These are phyloP conservation scores for Laguncularia racemosa DNA, from an alignment of 345 rosid species.

Conservation along the genomic window DNA sequence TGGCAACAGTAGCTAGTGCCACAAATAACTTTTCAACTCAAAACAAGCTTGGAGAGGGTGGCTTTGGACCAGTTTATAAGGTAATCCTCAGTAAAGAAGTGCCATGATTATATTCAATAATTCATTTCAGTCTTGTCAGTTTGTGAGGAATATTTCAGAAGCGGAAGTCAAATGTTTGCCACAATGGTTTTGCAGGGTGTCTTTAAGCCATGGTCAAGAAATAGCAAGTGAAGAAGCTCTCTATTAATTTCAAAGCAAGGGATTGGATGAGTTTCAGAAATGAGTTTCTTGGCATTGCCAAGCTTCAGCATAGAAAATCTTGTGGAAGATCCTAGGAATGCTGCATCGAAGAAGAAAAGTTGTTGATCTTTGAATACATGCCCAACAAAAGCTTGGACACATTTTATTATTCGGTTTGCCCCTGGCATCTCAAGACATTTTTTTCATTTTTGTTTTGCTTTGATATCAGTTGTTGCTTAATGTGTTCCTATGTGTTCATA, in stretches of 20 bases:
- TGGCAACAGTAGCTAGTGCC: slow-evolving; percentile 6
- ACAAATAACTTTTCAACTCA: slow-evolving; percentile 6
- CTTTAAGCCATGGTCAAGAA: slow-evolving; percentile 10
- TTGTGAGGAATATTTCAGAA: too few species aligned
- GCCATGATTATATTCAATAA: too few species aligned
- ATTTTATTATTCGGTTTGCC: slow-evolving; percentile 33
- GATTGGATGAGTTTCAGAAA: slow-evolving; percentile 11
- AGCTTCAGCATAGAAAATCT: slow-evolving; percentile 39
- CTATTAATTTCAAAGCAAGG: slow-evolving; percentile 11
- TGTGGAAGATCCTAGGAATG: slow-evolving; percentile 31
- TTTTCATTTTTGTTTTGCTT: too few species aligned
- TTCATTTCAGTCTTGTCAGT: too few species aligned
- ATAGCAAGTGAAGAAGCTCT: slow-evolving; percentile 14
- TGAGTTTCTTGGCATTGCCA: slow-evolving; percentile 14
- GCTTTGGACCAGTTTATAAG: slow-evolving; percentile 14
- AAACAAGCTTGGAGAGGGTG: slow-evolving; percentile 9
- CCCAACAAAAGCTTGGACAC: slow-evolving; percentile 38
- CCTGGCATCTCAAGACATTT: too few species aligned
- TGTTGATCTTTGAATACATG: slow-evolving; percentile 40
- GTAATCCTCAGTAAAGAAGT: neutral
- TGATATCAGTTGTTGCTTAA: too few species aligned
- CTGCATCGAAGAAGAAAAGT: slow-evolving; percentile 28
- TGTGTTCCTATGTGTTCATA: too few species aligned
- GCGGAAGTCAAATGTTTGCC: too few species aligned
- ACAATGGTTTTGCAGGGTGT: slow-evolving; percentile 7